These are phyloP conservation scores for Myxozyma kluyveri DNA, from an alignment of 805 yeast genomes.

Conservation along the genomic window DNA sequence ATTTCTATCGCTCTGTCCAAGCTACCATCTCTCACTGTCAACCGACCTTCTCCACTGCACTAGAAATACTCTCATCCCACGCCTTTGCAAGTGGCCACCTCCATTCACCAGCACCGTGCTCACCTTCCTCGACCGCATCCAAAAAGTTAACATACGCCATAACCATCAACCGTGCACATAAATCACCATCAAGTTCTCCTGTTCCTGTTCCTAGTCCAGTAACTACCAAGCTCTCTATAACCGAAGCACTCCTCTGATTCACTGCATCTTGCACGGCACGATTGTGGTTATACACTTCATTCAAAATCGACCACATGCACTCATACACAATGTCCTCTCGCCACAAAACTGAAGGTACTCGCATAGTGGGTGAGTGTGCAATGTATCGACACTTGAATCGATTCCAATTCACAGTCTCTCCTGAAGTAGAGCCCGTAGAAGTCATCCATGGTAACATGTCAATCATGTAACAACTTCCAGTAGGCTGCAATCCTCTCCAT, in stretches of 20 bases:
- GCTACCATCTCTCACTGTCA: background rate
- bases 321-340: conserved; percentile 26
- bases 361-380: conserved; percentile 31
- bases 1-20: too few relatives aligned
- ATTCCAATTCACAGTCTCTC: conserved; percentile 6
- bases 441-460: conserved; percentile 23
- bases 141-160: conserved; percentile 24
- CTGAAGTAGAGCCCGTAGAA: background rate
- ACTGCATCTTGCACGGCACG: background rate
- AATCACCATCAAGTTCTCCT: conserved; percentile 19
- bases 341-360: conserved; percentile 19
- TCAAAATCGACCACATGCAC: conserved; percentile 26
- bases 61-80: conserved; percentile 4
- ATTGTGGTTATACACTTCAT: conserved; percentile 20
- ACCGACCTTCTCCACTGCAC: background rate
- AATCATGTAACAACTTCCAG: conserved; percentile 22
- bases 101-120: conserved; percentile 11
- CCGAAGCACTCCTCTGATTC: background rate
- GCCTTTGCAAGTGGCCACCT: conserved; percentile 20
- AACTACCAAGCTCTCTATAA: conserved; percentile 11
- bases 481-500: conserved; percentile 24
- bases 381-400: conserved; percentile 21
- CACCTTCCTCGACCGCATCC: conserved; percentile 16
- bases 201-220: conserved; percentile 30
- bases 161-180: conserved; percentile 26